Evolutionary conservation across 768 basidiomycete species (phyloP), one percentile per base, ranked within the genome.

Genomic region (Rhizopogon roseolus): DNA sequence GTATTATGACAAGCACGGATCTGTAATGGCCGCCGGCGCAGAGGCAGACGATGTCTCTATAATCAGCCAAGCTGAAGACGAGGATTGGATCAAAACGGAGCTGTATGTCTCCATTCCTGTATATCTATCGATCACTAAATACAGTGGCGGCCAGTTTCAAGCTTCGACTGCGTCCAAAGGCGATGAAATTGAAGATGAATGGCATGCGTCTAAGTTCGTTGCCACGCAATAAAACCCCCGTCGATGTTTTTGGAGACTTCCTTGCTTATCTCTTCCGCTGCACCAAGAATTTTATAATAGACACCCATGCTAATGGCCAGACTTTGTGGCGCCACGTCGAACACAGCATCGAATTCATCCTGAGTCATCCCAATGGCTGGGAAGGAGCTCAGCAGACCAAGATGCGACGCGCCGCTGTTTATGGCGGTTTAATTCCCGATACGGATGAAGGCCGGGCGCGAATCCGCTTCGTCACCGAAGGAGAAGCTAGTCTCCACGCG

Each of bases 321-420:
- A 71, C 77, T 19, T 68, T 90, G 1, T 90, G 88, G 86, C 79
- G 78, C n/a, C 76, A 82, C 4, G 81, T 90, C 27, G 86, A 89
- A 62, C 63, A 77, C 42, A 77, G 85, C 62, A 78, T 88, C 43
- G 85, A 90, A 62, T 81, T 90, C 56, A 86, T 91, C 4, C 71
- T 90, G 37, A 85, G 84, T 39, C 88, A 90, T 66, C 88, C 88
- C 13, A 91, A 90, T 59, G 88, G 88, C 5, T 91, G 88, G 88
- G 88, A 90, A 62, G 80, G 81, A 17, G 85, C 79, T 17, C 81
- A 87, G 8, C 87, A 90, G 60, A 82, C 85, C 29, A 85, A 82
- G 67, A 88, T 91, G 85, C 79, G 88, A 54, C 76, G 85, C 54
- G 84, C 82, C 0, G 88, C 88, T 1, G 78, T 86, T 8, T 78